Percentiles rank a stretch among this genome's conserved stretches.
Evolutionary conservation across 164 flowering plant genomes (phyloP).

Genomic region (Umbellularia californica): DNA sequence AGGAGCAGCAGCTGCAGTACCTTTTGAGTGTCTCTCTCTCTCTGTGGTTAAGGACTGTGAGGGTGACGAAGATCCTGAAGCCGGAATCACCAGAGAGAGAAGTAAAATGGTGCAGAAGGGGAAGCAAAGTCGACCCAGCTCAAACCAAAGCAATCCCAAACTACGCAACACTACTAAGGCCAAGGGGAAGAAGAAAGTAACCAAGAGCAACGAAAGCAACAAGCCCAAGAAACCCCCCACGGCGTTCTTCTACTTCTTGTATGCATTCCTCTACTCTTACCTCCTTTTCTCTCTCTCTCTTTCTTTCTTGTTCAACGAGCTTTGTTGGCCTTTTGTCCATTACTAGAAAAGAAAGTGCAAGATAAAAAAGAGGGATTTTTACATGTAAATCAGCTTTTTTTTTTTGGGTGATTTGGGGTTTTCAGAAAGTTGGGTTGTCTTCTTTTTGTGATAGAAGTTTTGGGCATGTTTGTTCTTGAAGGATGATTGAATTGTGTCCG

Average conservation of each 20-base stretch:
- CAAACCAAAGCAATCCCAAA: background rate
- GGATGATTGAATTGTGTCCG: background rate
- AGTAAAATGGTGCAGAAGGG: constrained; percentile 4
- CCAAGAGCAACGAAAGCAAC: constrained; percentile 5
- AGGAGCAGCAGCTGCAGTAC: no score
- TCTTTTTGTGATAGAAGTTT: background rate
- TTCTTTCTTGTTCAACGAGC: background rate
- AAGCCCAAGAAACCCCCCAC: constrained; percentile 16
- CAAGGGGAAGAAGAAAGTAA: constrained; percentile 6
- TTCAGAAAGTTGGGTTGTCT: background rate
- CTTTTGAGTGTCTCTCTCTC: no score
- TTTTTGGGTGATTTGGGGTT: background rate
- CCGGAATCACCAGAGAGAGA: no score
- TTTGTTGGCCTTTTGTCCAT: background rate
- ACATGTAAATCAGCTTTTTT: no score
- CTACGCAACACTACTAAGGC: background rate
- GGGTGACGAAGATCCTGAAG: background rate
- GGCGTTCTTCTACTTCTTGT: constrained; percentile 19
- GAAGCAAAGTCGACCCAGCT: background rate
- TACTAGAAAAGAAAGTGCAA: background rate
- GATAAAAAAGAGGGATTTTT: no score
- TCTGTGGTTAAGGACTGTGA: no score
- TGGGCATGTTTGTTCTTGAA: background rate
- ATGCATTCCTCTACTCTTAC: constrained; percentile 2
- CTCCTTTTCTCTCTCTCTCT: background rate